phyloP scores from a whole-genome alignment of 2,329 filamentous ascomycete genomes.

The Biscogniauxia mediterranea region DNA sequence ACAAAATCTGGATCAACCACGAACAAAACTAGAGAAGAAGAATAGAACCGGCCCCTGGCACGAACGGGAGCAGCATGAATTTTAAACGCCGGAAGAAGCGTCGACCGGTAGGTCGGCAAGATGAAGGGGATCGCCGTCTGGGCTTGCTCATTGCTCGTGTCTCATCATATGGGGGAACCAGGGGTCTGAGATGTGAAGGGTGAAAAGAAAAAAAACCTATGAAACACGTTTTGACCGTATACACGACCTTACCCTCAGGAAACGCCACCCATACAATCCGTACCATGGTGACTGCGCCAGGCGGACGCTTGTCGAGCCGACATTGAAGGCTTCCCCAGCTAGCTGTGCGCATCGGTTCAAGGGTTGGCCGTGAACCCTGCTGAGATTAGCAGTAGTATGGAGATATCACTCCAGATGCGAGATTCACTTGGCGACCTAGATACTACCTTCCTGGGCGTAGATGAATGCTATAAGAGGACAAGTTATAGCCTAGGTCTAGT shows the following conservation, averaged over 20 bases:
- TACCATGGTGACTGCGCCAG: conserved; percentile 7
- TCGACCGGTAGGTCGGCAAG: conserved; percentile 22
- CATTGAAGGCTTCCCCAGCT: conserved; percentile 5
- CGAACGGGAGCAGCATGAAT: conserved; percentile 38
- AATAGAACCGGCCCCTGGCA: conserved; percentile 24
- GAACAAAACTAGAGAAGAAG: conserved; percentile 28
- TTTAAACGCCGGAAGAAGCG: conserved; percentile 37
- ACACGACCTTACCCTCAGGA: conserved; percentile 14
- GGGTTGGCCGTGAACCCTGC: neutral
- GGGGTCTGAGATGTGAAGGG: conserved; percentile 21
- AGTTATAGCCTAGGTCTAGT: neutral
- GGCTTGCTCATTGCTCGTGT: conserved; percentile 28
- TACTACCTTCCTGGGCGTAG: no score
- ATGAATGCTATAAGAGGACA: neutral
- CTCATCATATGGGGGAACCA: conserved; percentile 21
- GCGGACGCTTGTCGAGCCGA: conserved; percentile 21
- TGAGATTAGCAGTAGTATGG: neutral
- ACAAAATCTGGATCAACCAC: conserved; percentile 24
- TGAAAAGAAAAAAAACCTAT: conserved; percentile 26
- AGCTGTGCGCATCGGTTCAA: neutral
- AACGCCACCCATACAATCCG: conserved; percentile 12
- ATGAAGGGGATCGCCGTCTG: conserved; percentile 39
- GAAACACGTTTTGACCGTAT: conserved; percentile 34
- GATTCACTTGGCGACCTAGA: neutral
- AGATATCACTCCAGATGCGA: neutral